Evolutionary conservation across 306 rosid genomes (phyloP).

Genomic region (Carpinus viminea): DNA sequence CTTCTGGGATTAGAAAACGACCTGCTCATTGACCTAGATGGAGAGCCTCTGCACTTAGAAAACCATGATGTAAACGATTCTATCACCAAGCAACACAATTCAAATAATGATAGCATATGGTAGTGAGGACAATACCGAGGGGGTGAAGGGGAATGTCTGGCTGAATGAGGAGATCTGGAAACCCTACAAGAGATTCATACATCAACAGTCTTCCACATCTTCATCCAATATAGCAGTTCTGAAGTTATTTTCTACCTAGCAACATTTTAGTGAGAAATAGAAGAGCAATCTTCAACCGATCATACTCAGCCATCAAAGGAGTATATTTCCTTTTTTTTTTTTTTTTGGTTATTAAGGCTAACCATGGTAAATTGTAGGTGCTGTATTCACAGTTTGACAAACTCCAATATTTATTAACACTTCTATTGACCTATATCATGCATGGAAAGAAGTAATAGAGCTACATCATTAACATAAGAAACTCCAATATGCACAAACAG

Average conservation of each 20-base stretch:
- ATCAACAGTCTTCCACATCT: slow-evolving; percentile 22
- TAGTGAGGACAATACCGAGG: slow-evolving; percentile 40
- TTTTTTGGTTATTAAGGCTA: not conserved
- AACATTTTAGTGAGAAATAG: not conserved
- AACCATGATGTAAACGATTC: slow-evolving; percentile 2
- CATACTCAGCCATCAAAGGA: slow-evolving; percentile 7
- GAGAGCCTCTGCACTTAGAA: slow-evolving; percentile 45
- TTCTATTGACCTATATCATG: not conserved
- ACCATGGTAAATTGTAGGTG: not conserved
- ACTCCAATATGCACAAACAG: not conserved
- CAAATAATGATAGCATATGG: slow-evolving; percentile 3
- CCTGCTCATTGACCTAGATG: slow-evolving; percentile 59
- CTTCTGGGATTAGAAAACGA: slow-evolving; percentile 58
- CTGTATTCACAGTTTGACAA: not conserved
- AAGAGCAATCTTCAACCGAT: slow-evolving; percentile 8
- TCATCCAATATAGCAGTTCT: slow-evolving; percentile 19
- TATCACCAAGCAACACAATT: not conserved
- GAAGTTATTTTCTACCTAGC: not conserved
- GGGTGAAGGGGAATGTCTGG: slow-evolving; percentile 41
- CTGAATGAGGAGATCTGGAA: slow-evolving; percentile 60
- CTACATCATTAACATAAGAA: not conserved
- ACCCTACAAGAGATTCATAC: slow-evolving; percentile 30
- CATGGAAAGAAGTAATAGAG: not conserved
- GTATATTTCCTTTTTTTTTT: not conserved
- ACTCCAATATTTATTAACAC: not conserved